Base-by-base conservation (phyloP, 176 grass and related monocot species). In the Thinopyrum elongatum region DNA sequence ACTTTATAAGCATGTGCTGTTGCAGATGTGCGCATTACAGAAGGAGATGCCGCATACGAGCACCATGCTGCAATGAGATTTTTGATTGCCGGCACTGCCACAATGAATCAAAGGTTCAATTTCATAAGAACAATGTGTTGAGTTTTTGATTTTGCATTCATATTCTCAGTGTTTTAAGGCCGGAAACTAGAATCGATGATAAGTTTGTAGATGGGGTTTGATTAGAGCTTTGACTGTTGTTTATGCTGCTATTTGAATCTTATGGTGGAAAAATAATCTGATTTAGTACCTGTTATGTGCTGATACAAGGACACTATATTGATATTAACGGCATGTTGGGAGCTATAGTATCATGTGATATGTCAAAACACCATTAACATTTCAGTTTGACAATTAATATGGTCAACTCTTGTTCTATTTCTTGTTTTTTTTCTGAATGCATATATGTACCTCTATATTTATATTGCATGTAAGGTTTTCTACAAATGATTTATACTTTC, bases 71-170 rank as follows among this genome's bases (percentile, higher is more conserved):
- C 83, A 80, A 92, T 63, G 84, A 91, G 46, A 80, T 96, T 86
- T 99, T 96, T 90, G 71, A 90, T 90, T 99, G 97, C 13, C 86
- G 92, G 35, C 97, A 96, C 71, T 99, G 97, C 82, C 97, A 99
- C 57, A 99, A 99, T 80, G 97, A 96, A 83, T 72, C 77, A 57
- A 99, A 92, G 94, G 94, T 99, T 81, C n/a, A 27, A 5, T n/a
- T 73, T 36, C 47, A 12, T 36, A 70, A 55, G 28, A 21, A 9
- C 16, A 76, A 31, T 29, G 47, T 84, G 27, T 4, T 4, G 21
- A 30, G 65, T 60, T 47, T 74, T 70, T 65, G 3, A 42, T 73
- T 23, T n/a, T 68, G 8, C 38, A 9, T 76, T 29, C 14, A 60
- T 47, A 38, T 41, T 64, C 15, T 67, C 3, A 10, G 13, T 63